Conservation (phyloP, 83 land plant genomes). For the Picea abies region DNA sequence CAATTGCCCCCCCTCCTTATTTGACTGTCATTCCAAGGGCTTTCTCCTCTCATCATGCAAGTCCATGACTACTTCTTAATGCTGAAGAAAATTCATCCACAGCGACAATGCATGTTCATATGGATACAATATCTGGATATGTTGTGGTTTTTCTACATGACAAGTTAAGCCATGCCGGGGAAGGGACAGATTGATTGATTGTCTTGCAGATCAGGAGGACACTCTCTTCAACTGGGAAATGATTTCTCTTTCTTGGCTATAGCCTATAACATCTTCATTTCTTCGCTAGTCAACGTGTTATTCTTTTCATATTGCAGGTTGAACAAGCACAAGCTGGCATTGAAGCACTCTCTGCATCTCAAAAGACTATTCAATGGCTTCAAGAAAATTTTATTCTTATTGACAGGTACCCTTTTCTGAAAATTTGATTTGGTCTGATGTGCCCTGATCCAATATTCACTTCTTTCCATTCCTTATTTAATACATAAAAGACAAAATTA, state of each 20-base stretch:
- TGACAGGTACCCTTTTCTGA: constrained; percentile 71
- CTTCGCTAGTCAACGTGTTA: too few relatives aligned
- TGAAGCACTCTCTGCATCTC: constrained; percentile 78
- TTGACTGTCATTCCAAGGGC: too few relatives aligned
- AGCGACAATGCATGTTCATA: background rate
- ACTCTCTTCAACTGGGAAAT: too few relatives aligned
- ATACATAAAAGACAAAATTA: background rate
- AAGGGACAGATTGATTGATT: background rate
- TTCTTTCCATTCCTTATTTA: background rate
- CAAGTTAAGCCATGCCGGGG: background rate
- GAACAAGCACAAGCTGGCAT: constrained; percentile 95
- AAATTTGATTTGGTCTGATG: background rate
- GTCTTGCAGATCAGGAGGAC: background rate
- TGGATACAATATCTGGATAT: background rate
- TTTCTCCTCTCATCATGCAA: too few relatives aligned
- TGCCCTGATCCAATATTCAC: background rate
- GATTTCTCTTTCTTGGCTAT: too few relatives aligned
- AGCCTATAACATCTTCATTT: too few relatives aligned
- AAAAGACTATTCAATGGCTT: constrained; percentile 65
- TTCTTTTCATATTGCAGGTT: constrained; percentile 52
- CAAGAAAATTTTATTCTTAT: constrained; percentile 82
- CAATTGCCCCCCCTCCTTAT: too few relatives aligned
- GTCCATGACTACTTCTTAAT: too few relatives aligned
- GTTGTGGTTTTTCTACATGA: background rate
- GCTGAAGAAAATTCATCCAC: too few relatives aligned